phyloP scores from a whole-genome alignment of 768 basidiomycete genomes.

The Pleurotus sapidus region DNA sequence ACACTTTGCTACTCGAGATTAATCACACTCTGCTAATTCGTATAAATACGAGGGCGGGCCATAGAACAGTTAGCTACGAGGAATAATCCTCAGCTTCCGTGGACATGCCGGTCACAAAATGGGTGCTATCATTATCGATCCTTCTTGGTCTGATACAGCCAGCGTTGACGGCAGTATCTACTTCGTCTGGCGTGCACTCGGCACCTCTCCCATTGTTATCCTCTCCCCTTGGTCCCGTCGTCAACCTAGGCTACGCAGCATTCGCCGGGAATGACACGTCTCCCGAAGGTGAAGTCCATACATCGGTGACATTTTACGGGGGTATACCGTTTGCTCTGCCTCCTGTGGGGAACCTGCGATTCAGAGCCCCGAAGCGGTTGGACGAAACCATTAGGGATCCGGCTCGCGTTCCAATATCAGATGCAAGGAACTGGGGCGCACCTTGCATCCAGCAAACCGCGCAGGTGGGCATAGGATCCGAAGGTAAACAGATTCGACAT shows the following conservation, averaged over 20 bases:
- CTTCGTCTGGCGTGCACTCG: too few species aligned
- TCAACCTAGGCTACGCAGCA: slow-evolving; percentile 37
- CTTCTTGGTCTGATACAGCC: too few species aligned
- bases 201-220: neutral
- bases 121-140: too few species aligned
- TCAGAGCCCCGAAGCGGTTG: slow-evolving; percentile 32
- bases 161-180: too few species aligned
- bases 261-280: slow-evolving; percentile 39
- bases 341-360: slow-evolving; percentile 36
- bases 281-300: slow-evolving; percentile 28
- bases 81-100: too few species aligned
- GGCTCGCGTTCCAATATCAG: slow-evolving; percentile 21
- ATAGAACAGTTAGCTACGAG: too few species aligned
- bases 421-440: slow-evolving; percentile 42
- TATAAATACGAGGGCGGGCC: too few species aligned
- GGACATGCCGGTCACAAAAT: too few species aligned
- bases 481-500: neutral
- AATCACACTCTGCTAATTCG: too few species aligned
- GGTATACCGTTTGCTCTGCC: slow-evolving; percentile 40
- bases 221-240: slow-evolving; percentile 31
- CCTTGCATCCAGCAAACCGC: slow-evolving; percentile 46
- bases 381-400: slow-evolving; percentile 22
- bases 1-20: too few species aligned
- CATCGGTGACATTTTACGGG: slow-evolving; percentile 40
- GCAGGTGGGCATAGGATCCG: slow-evolving; percentile 21